Evolutionary conservation across 2,329 filamentous ascomycete species (phyloP), one percentile per base, ranked within the genome.

Genomic region (Aplosporella prunicola): DNA sequence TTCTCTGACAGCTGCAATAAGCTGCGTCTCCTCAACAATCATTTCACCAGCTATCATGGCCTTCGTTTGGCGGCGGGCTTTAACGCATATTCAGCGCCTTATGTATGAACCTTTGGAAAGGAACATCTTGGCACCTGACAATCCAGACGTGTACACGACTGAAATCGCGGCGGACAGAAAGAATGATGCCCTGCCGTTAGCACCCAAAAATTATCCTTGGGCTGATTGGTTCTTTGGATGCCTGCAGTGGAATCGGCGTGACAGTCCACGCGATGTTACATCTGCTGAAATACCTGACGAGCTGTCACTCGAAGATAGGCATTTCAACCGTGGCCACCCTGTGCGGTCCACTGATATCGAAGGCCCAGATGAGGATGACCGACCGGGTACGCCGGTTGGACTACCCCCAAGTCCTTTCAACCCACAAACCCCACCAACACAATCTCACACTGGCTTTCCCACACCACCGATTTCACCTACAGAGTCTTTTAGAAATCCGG

Each of bases 121-220:
- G 11, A 32, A 32, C 2, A 35, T 40, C 10, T 17, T 40, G 8
- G 25, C 32, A 6, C 38, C 38, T n/a, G 38, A 40, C 13, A 40
- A 40, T 22, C 38, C 38, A 5, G 38, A 40, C 15, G 27, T 35
- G 13, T 40, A 40, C 16, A 43, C 43, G 4, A 43, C 54, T 9
- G 51, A 47, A 52, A 53, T 33, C 47, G 53, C n/a, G 52, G 56
- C 30, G 52, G 52, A 7, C 33, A 50, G 20, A 45, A 43, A 33
- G 41, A 44, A 24, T 10, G 9, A 3, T 11, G 8, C 5, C 9
- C 3, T 18, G 30, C 9, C 13, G 33, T 51, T 53, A 17, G 48
- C 54, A 18, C 36, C 35, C 5, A 11, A 49, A 10, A 29, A 57
- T 13, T 45, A 50, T 13, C 42, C 41, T 10, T 37, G 40, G 5